A percentile compares a stretch with the other conserved stretches of the same genome.
Conservation (phyloP, 805 yeast genomes). For the Nakazawaea wyomingensis region DNA sequence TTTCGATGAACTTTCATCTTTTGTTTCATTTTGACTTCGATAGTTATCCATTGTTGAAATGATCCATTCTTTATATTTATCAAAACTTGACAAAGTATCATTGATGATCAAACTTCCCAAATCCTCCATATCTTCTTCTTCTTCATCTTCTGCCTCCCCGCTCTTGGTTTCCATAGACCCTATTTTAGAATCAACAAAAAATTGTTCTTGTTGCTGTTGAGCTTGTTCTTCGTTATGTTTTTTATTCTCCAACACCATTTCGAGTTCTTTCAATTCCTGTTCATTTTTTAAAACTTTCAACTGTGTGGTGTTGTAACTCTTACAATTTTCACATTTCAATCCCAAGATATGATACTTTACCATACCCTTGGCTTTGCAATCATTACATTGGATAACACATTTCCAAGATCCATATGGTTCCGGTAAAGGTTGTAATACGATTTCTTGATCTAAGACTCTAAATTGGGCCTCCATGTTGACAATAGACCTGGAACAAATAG, state of each 20-base stretch:
- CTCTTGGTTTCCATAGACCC: not conserved
- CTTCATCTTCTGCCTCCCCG: not conserved
- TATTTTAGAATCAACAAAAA: too few relatives aligned
- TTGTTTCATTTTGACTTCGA: not conserved
- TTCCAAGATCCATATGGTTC: constrained; percentile 74
- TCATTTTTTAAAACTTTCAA: constrained; percentile 34
- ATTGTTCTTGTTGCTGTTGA: not conserved
- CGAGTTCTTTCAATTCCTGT: constrained; percentile 5
- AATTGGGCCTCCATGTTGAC: constrained; percentile 86
- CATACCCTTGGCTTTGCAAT: constrained; percentile 78
- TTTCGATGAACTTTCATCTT: too few relatives aligned
- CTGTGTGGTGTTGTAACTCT: constrained; percentile 82
- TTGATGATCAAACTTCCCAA: constrained; percentile 3
- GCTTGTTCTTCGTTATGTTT: not conserved
- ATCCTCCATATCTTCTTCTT: constrained; percentile 1
- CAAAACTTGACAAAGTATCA: constrained; percentile 9
- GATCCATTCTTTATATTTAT: constrained; percentile 11
- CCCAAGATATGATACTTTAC: constrained; percentile 81
- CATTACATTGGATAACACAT: constrained; percentile 74
- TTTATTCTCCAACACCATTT: not conserved
- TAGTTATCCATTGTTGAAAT: constrained; percentile 10
- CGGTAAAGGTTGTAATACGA: constrained; percentile 70
- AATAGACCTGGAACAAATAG: constrained; percentile 80
- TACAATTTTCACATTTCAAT: constrained; percentile 79
- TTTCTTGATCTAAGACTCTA: constrained; percentile 80